A percentile compares a stretch with the other conserved stretches of the same genome.
Evolutionary conservation across 2,329 filamentous ascomycete genomes (phyloP).

Genomic region (Epicoccum nigrum): DNA sequence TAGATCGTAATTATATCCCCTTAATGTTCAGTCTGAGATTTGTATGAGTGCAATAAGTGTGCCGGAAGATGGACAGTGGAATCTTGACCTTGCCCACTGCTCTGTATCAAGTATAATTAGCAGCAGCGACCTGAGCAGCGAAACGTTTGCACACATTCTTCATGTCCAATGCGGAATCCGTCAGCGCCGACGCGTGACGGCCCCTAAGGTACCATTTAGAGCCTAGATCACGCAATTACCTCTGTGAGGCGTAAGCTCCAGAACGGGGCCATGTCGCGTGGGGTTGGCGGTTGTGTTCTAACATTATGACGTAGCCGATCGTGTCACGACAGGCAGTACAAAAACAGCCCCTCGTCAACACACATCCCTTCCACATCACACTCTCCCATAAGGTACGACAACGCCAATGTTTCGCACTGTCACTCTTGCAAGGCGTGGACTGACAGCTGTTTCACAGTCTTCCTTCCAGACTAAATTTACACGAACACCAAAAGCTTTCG

Average conservation of each 20-base stretch:
- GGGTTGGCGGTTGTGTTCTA: not conserved
- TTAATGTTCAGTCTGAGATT: slow-evolving; percentile 10
- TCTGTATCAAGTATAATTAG: too few species aligned
- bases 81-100: not conserved
- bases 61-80: not conserved
- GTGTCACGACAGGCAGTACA: slow-evolving; percentile 4
- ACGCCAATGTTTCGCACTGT: slow-evolving; percentile 18
- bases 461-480: slow-evolving; percentile 12
- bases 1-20: slow-evolving; percentile 30
- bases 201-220: not conserved
- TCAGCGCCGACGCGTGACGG: too few species aligned
- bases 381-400: slow-evolving; percentile 15
- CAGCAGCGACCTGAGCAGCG: too few species aligned
- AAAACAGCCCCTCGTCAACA: slow-evolving; percentile 3
- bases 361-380: slow-evolving; percentile 1
- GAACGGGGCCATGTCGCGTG: not conserved
- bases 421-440: slow-evolving; percentile 16
- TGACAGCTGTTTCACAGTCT: slow-evolving; percentile 30
- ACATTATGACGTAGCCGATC: not conserved
- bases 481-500: slow-evolving; percentile 22
- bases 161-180: not conserved
- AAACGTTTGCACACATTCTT: too few species aligned
- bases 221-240: slow-evolving; percentile 8
- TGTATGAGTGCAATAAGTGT: not conserved
- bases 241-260: slow-evolving; percentile 1